A percentile compares a stretch with the other conserved stretches of the same genome.
Evolutionary conservation across 352 stramenopile species (phyloP).

Genomic region (Pythium folliculosum): DNA sequence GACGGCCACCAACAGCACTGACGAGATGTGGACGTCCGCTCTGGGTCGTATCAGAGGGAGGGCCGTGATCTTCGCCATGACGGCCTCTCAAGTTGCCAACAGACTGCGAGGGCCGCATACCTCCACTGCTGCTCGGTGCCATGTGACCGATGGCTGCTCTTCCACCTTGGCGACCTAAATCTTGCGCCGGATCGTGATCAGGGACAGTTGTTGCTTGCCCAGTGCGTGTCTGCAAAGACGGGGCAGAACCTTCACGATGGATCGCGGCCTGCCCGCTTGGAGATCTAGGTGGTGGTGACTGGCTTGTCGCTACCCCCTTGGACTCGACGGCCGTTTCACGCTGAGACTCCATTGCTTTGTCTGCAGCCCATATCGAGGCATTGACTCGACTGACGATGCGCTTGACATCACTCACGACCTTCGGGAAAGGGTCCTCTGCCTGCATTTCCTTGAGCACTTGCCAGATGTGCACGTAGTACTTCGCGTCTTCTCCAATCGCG

Average conservation of each 20-base stretch:
- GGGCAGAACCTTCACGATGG: conserved; percentile 23
- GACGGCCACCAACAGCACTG: not conserved
- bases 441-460: conserved; percentile 61
- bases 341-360: conserved; percentile 15
- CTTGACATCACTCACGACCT: conserved; percentile 46
- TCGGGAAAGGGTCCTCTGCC: conserved; percentile 71
- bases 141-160: not conserved
- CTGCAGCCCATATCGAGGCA: conserved; percentile 30
- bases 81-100: conserved; percentile 71
- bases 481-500: conserved; percentile 35
- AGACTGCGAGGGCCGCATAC: conserved; percentile 60
- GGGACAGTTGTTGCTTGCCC: not conserved
- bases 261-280: conserved; percentile 3
- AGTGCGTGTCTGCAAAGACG: conserved; percentile 6
- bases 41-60: not conserved
- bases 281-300: conserved; percentile 11
- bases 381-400: conserved; percentile 36
- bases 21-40: not conserved
- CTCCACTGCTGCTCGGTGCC: conserved; percentile 16
- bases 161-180: not conserved
- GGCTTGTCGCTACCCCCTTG: not conserved
- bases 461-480: conserved; percentile 76
- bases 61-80: conserved; percentile 54
- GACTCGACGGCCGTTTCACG: not conserved
- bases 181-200: not conserved